A percentile compares a stretch with the other conserved stretches of the same genome.
These are phyloP conservation scores for Pseudogymnoascus sp. DNA, from an alignment of 2,329 filamentous ascomycete genomes.

Conservation along the genomic window DNA sequence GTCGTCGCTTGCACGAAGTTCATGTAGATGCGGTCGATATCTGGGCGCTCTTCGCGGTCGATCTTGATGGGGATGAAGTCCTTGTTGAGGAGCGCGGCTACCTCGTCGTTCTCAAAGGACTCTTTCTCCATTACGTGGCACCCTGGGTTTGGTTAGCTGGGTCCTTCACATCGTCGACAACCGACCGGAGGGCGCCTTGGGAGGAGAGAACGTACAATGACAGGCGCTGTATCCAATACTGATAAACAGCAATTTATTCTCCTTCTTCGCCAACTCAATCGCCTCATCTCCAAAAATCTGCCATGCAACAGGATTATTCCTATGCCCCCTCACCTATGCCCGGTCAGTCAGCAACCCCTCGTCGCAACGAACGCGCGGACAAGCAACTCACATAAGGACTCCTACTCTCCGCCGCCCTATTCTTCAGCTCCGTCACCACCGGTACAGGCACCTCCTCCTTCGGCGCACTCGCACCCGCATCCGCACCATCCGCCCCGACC, in stretches of 20 bases:
- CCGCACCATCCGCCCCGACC: neutral
- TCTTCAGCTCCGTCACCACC: slow-evolving; percentile 33
- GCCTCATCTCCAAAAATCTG: slow-evolving; percentile 77
- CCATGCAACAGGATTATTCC: slow-evolving; percentile 81
- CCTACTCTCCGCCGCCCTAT: slow-evolving; percentile 51
- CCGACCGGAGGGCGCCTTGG: no score
- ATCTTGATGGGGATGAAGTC: slow-evolving; percentile 87
- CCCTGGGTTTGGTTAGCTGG: slow-evolving; percentile 38
- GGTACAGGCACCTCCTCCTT: slow-evolving; percentile 15
- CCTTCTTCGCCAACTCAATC: slow-evolving; percentile 64
- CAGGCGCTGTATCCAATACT: slow-evolving; percentile 94
- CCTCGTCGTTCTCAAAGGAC: slow-evolving; percentile 75
- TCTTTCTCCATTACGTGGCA: slow-evolving; percentile 90
- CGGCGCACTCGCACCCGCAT: neutral
- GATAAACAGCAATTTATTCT: slow-evolving; percentile 85
- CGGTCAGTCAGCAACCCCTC: neutral
- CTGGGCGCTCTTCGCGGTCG: slow-evolving; percentile 87
- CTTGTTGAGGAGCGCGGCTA: slow-evolving; percentile 75
- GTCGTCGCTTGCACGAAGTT: slow-evolving; percentile 95
- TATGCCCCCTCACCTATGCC: slow-evolving; percentile 57
- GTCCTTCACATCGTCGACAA: no score
- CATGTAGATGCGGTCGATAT: slow-evolving; percentile 95
- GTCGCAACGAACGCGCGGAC: neutral
- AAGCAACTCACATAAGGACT: slow-evolving; percentile 54
- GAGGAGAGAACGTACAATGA: slow-evolving; percentile 59